Base-by-base conservation (phyloP, 441 rosid species). In the Arabidopsis hybrid region DNA sequence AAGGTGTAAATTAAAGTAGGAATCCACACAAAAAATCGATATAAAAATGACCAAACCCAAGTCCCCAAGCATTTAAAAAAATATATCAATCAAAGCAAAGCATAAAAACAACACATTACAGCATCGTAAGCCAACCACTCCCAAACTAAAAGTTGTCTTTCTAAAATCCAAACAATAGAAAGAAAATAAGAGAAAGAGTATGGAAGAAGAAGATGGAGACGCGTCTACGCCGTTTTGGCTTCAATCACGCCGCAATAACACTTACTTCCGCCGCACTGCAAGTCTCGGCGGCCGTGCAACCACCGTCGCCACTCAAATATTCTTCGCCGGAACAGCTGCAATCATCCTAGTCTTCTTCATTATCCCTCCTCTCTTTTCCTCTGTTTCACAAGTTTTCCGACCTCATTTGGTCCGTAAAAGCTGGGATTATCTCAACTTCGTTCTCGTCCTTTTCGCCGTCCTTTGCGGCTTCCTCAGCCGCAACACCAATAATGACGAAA, bases 371-470 rank as follows among this genome's bases (percentile, higher is more conserved):
- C 39, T 88, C 5, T 9, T 80, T 34, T 73, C 87, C 38, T 81
- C 85, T 75, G 73, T 88, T 16, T 85, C 98, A 8, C 88, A 84
- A 61, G 62, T 86, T 57, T 79, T 87, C 12, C 84, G 82, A 55
- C 95, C 97, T 1, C 82, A 90, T 2, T 65, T 64, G 26, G 87
- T 94, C 49, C 93, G 90, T 29, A 94, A 78, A 79, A 77, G 90
- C 57, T 89, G 99, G 99, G 96, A 88, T 69, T 87, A 86, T 0
- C 81, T 91, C 59, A 90, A 94, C 77, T 69, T 94, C 1, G 89
- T 86, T 1, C 82, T 92, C 12, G 95, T 92, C 5, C 80, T 90
- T 3, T 90, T 91, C 79, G 99, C 99, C 51, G 76, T 94, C 13
- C 50, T 90, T 2, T 94, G 93, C 13, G 99, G 91, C 4, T 89